Percentiles rank a stretch among this genome's conserved stretches.
Evolutionary conservation across 2,329 filamentous ascomycete genomes (phyloP).

Genomic region (Pestalotiopsis sp.): DNA sequence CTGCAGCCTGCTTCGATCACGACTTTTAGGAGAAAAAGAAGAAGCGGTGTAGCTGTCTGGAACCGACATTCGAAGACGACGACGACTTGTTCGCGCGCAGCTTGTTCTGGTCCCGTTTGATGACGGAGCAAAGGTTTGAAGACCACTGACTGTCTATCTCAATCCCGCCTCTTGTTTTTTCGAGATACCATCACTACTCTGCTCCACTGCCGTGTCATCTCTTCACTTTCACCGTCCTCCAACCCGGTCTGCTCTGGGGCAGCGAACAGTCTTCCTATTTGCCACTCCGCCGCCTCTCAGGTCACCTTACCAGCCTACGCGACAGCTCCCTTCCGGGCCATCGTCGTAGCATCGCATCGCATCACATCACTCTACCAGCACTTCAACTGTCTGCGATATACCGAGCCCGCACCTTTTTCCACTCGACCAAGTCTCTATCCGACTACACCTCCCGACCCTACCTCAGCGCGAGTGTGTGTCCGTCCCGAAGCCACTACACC

Average conservation of each 20-base stretch:
- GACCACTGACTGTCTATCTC: slow-evolving; percentile 28
- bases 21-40: neutral
- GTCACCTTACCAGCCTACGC: slow-evolving; percentile 14
- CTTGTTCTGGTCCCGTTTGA: slow-evolving; percentile 27
- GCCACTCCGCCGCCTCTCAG: slow-evolving; percentile 7
- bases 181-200: slow-evolving; percentile 28
- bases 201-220: slow-evolving; percentile 22
- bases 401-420: neutral
- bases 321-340: slow-evolving; percentile 7
- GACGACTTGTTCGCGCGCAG: neutral
- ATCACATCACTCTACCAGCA: slow-evolving; percentile 13
- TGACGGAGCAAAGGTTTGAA: slow-evolving; percentile 40
- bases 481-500: slow-evolving; percentile 66
- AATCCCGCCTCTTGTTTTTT: slow-evolving; percentile 24
- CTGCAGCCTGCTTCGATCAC: neutral
- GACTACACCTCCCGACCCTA: slow-evolving; percentile 27
- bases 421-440: slow-evolving; percentile 31
- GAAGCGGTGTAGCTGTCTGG: slow-evolving; percentile 6
- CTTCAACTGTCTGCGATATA: slow-evolving; percentile 10
- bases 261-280: neutral
- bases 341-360: slow-evolving; percentile 9
- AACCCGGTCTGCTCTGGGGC: slow-evolving; percentile 12
- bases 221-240: slow-evolving; percentile 13
- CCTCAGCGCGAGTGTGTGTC: slow-evolving; percentile 22
- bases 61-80: neutral